phyloP scores from a whole-genome alignment of 2,329 filamentous ascomycete species.

The Phialophora chinensis region DNA sequence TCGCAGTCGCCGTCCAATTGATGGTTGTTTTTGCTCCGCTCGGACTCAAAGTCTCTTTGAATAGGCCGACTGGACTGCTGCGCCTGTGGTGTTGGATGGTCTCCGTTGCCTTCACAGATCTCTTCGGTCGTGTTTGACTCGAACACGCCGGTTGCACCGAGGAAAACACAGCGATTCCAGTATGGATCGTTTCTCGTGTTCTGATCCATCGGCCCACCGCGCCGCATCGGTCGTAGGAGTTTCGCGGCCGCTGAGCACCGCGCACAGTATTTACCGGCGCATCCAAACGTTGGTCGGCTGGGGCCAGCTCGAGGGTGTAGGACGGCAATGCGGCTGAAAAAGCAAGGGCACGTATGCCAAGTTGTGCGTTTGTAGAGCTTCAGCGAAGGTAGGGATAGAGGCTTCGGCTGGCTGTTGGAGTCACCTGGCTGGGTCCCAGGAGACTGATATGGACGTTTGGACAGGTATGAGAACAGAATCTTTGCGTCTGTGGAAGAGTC shows the following conservation, averaged over 20 bases:
- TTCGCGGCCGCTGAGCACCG: slow-evolving; percentile 25
- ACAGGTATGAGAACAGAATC: slow-evolving; percentile 28
- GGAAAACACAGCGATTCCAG: slow-evolving; percentile 24
- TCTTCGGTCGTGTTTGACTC: slow-evolving; percentile 5
- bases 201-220: slow-evolving; percentile 19
- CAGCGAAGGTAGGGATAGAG: slow-evolving; percentile 15
- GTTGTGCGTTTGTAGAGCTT: slow-evolving; percentile 30
- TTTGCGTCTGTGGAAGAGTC: slow-evolving; percentile 23
- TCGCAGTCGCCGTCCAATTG: background rate
- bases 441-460: slow-evolving; percentile 23
- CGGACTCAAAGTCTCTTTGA: background rate
- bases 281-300: slow-evolving; percentile 20
- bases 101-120: background rate
- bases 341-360: slow-evolving; percentile 32
- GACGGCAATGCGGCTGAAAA: slow-evolving; percentile 25
- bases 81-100: background rate
- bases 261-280: slow-evolving; percentile 15
- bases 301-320: slow-evolving; percentile 26
- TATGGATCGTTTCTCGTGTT: slow-evolving; percentile 18
- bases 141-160: slow-evolving; percentile 19
- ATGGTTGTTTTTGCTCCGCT: background rate
- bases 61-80: background rate
- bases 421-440: background rate
- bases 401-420: slow-evolving; percentile 12
- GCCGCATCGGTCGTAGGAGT: slow-evolving; percentile 21